Evolutionary conservation across 768 basidiomycete species (phyloP).

Genomic region (Leccinum broughii): DNA sequence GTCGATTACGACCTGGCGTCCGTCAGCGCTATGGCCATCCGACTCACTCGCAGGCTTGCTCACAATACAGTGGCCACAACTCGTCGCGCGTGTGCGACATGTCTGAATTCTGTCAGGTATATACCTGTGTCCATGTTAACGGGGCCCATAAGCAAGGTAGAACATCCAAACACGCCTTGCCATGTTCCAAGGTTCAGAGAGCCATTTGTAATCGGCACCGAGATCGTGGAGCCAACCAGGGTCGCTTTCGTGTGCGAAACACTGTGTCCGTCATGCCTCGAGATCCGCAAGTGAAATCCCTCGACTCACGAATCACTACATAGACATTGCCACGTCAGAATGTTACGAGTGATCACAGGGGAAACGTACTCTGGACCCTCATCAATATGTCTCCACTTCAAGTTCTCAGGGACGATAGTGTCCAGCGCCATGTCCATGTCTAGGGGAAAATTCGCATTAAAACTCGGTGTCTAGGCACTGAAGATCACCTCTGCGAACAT

Average conservation of each 20-base stretch:
- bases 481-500: slow-evolving; percentile 44
- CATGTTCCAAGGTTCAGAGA: slow-evolving; percentile 84
- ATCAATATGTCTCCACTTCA: slow-evolving; percentile 84
- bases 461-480: background rate
- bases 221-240: slow-evolving; percentile 78
- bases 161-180: slow-evolving; percentile 61
- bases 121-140: slow-evolving; percentile 50
- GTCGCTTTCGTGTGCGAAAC: slow-evolving; percentile 92
- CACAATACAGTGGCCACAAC: slow-evolving; percentile 84
- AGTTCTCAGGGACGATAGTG: slow-evolving; percentile 78
- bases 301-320: slow-evolving; percentile 70
- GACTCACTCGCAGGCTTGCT: slow-evolving; percentile 21
- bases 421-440: slow-evolving; percentile 98
- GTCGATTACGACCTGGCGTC: slow-evolving; percentile 10
- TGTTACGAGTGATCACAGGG: background rate
- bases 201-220: slow-evolving; percentile 81
- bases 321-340: slow-evolving; percentile 10
- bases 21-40: slow-evolving; percentile 1
- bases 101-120: slow-evolving; percentile 85
- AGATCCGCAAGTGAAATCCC: background rate
- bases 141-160: background rate
- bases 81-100: slow-evolving; percentile 59
- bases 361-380: slow-evolving; percentile 82
- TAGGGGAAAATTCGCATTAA: slow-evolving; percentile 35
- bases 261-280: slow-evolving; percentile 36